Evolutionary conservation across 208 protist genomes (phyloP).

Genomic region (Wallacemonas collosoma): DNA sequence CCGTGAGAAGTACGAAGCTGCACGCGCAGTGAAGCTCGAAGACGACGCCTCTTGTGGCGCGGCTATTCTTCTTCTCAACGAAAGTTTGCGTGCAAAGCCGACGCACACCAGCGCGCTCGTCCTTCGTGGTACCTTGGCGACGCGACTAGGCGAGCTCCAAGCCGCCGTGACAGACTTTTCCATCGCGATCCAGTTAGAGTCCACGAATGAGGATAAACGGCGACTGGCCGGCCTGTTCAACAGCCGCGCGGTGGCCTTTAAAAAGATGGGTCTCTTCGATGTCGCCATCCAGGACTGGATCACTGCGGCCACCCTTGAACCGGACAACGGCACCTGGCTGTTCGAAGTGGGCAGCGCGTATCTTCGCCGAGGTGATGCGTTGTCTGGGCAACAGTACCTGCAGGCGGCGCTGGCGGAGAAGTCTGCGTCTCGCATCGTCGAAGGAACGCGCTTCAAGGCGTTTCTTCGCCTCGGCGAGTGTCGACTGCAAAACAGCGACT

Average conservation of each 20-base stretch:
- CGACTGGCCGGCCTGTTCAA: constrained; percentile 66
- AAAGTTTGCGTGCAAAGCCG: constrained; percentile 49
- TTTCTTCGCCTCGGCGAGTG: constrained; percentile 51
- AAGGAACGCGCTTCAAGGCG: constrained; percentile 32
- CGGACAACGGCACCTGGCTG: constrained; percentile 83
- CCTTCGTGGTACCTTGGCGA: constrained; percentile 44
- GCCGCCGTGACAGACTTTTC: constrained; percentile 65
- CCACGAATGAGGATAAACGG: constrained; percentile 39
- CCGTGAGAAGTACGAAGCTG: constrained; percentile 43
- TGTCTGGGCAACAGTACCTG: constrained; percentile 25
- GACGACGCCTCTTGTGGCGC: constrained; percentile 33
- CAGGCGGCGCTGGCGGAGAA: constrained; percentile 22
- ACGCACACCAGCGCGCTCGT: constrained; percentile 52
- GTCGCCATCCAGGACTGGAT: constrained; percentile 64
- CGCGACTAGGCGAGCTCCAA: constrained; percentile 31
- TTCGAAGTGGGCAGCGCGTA: constrained; percentile 77
- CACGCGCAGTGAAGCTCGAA: constrained; percentile 41
- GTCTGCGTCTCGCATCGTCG: constrained; percentile 8
- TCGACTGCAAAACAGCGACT: constrained; percentile 42
- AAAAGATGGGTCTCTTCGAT: constrained; percentile 42
- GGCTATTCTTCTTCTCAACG: constrained; percentile 42
- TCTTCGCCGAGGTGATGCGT: constrained; percentile 32
- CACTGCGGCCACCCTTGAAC: constrained; percentile 66
- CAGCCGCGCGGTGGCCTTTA: constrained; percentile 50
- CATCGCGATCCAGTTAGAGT: constrained; percentile 74